Evolutionary conservation across 768 basidiomycete genomes (phyloP).

Genomic region (Tulasnella calospora): DNA sequence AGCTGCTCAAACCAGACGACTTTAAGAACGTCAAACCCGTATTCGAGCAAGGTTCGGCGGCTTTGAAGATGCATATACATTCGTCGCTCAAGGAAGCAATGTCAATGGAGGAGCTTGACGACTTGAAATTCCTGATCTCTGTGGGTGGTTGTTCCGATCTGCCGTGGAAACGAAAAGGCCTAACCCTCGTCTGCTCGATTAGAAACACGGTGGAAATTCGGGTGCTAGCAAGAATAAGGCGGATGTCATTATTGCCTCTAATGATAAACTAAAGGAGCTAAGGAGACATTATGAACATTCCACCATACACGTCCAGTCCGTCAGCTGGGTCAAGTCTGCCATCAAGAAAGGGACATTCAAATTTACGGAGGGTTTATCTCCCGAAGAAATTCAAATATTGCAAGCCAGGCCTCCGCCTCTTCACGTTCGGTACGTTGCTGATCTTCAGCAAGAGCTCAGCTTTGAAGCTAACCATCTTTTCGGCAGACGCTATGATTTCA

Average conservation of each 20-base stretch:
- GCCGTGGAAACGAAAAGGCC: not conserved
- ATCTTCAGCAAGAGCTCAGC: not conserved
- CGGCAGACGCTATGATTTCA: conserved; percentile 11
- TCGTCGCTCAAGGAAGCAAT: not conserved
- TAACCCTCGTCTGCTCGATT: not conserved
- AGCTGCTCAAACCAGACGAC: not conserved
- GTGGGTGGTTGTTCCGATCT: not conserved
- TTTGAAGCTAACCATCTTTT: not conserved
- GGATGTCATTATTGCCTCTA: not conserved
- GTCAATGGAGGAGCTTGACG: not conserved
- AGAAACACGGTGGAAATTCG: conserved; percentile 19
- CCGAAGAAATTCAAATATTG: not conserved
- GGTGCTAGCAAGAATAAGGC: not conserved
- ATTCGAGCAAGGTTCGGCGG: not conserved
- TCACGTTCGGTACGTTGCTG: not conserved
- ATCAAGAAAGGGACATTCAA: not conserved
- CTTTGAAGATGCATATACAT: conserved; percentile 12
- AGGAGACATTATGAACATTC: not conserved
- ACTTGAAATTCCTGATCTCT: conserved; percentile 11
- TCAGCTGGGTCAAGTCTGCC: not conserved
- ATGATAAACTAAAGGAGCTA: not conserved
- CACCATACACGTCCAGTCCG: not conserved
- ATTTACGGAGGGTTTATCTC: not conserved
- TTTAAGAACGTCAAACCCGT: conserved; percentile 14
- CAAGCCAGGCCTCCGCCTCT: not conserved